Evolutionary conservation across 352 stramenopile species (phyloP), one percentile per base, ranked within the genome.

Genomic region (Pythium grandisporangium): DNA sequence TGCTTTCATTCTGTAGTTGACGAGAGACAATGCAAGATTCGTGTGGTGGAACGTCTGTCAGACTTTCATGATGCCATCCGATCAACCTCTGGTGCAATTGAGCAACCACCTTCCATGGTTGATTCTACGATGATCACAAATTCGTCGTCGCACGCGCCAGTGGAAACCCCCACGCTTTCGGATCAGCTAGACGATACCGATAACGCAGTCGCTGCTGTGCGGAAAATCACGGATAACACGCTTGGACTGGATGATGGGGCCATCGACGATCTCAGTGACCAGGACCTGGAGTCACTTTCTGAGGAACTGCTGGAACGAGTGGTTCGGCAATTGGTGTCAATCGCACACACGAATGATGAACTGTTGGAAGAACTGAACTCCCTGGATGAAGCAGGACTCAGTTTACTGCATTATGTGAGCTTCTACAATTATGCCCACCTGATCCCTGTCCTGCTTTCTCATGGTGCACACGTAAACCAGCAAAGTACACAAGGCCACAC

Each of bases 371-470:
- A 94, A 50, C 70, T 93, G 24, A 93, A 95, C 40, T 91, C 79
- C 3, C 63, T 95, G 5, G 82, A 95, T 37, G 82, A 95, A 46
- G 74, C 77, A 4, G 82, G 82, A 0, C 58, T 95, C 39, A 93
- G 77, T 45, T 51, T 95, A 35, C 62, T 95, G n/a, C 82, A 95
- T 41, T 95, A 93, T 34, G 78, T 91, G 61, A 86, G 81, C 48
- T 92, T 92, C 42, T 95, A 93, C 64, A 90, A 92, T 42, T 89
- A 92, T 51, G 66, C 65, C 13, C 64, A 81, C 35, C 53, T 95
- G 29, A 76, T 95, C 14, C 74, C 70, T 17, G 50, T 91, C 17
- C 51, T 95, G 17, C 48, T 93, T 11, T 74, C 79, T 23, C 82
- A 93, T 43, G 82, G 82, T 12, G 82, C 77, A 3, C 73, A 87